phyloP scores from a whole-genome alignment of 176 grass and related monocot species.

The Alopecurus myosuroides region DNA sequence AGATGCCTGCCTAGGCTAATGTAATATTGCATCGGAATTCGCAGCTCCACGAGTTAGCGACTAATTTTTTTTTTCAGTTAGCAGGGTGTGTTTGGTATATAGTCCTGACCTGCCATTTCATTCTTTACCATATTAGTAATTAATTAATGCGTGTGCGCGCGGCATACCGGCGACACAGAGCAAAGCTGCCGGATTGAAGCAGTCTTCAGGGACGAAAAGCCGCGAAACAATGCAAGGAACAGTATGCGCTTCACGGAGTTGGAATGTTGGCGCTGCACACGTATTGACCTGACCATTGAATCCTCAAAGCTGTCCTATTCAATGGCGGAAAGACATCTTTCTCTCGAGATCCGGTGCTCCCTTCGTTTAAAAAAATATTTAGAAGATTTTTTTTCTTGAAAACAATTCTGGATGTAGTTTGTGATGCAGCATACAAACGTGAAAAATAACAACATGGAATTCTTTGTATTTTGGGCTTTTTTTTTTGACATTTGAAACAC shows the following conservation, averaged over 20 bases:
- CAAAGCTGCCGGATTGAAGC: background rate
- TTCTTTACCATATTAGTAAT: background rate
- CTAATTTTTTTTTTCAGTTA: background rate
- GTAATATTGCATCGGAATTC: background rate
- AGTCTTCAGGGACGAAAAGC: constrained; percentile 11
- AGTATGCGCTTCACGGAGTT: background rate
- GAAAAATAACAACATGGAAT: too few species aligned
- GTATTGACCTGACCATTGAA: background rate
- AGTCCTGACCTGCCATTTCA: background rate
- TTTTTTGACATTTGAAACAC: too few species aligned
- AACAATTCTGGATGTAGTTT: too few species aligned
- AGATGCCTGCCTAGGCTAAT: background rate
- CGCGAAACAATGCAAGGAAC: constrained; percentile 21
- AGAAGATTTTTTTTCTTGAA: too few species aligned
- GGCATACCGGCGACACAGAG: background rate
- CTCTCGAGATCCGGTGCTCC: too few species aligned
- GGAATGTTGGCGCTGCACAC: background rate
- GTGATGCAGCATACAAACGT: too few species aligned
- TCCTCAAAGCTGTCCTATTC: background rate
- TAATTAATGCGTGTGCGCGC: background rate
- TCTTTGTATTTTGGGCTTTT: too few species aligned
- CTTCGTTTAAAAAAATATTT: too few species aligned
- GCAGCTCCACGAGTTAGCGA: background rate
- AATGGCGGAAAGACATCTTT: too few species aligned
- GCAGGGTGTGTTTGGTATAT: background rate